Evolutionary conservation across 1,284 basidiomycete genomes (phyloP), one percentile per base, ranked within the genome.

Genomic region (Ganoderma leucocontextum): DNA sequence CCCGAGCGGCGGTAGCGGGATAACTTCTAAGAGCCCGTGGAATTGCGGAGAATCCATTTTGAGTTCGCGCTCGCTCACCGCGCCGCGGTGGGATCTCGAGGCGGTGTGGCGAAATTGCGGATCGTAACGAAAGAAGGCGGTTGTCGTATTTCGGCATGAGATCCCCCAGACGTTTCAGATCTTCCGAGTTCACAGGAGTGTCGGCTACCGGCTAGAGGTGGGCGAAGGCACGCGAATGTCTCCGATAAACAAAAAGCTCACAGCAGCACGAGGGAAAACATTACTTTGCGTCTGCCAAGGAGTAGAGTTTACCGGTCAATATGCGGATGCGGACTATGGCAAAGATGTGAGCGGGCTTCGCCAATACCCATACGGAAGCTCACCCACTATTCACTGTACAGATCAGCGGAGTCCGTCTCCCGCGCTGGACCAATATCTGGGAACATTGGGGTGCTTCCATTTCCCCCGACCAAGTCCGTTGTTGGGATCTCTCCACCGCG

Each of bases 131-230:
- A 29, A 52, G 49, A 47, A 61, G 53, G 52, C 41, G 57, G 57
- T n/a, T 38, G 53, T 44, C 41, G 53, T 52, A 13, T 65, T 59
- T 64, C 68, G 64, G 70, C 62, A 60, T 55, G 49, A 64, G 68
- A 67, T 69, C 62, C 60, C 17, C 44, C 52, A 22, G 47, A 19
- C 64, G 66, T 68, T 70, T 68, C 71, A 70, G 68, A 63, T 70
- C 53, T 55, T 25, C 42, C 62, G 57, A 39, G 38, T 59, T 42
- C 58, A 57, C 58, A 66, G 66, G 68, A 66, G 49, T 68, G 36
- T 66, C 70, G 70, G 68, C 61, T 65, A 62, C 41, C 63, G 58
- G 60, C 61, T 60, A 47, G 63, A 53, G 65, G 41, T 59, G 59
- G 35, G 47, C 55, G 47, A 61, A 66, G 52, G 41, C 58, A 25